A percentile compares a stretch with the other conserved stretches of the same genome.
Conservation (phyloP, 306 rosid genomes). For the Cotoneaster glaucophyllus region DNA sequence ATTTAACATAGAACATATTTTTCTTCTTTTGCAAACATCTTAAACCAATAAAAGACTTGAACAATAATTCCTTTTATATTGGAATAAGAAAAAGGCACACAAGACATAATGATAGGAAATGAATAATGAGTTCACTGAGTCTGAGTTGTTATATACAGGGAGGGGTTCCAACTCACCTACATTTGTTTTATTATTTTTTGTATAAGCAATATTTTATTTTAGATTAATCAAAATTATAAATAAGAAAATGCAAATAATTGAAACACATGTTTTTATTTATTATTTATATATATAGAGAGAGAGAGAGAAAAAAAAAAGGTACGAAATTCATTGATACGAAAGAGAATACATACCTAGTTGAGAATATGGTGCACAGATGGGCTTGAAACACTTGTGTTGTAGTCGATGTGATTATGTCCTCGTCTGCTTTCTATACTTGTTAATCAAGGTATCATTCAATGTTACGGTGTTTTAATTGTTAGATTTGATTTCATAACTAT, state of each 20-base stretch:
- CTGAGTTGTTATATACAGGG: neutral
- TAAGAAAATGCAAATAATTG: too few species aligned
- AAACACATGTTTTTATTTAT: too few species aligned
- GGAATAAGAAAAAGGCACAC: neutral
- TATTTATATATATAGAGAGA: too few species aligned
- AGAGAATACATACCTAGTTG: too few species aligned
- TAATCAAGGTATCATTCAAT: too few species aligned
- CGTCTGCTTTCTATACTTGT: neutral
- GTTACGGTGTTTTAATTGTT: too few species aligned
- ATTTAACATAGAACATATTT: neutral
- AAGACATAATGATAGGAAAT: neutral
- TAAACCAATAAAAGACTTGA: neutral
- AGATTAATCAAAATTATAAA: too few species aligned
- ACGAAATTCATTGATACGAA: too few species aligned
- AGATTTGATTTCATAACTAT: too few species aligned
- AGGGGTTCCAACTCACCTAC: neutral
- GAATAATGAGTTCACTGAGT: neutral
- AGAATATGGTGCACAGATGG: too few species aligned
- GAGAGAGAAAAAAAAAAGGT: too few species aligned
- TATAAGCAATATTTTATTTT: neutral
- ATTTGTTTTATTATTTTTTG: too few species aligned
- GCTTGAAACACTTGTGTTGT: neutral
- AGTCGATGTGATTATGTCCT: neutral
- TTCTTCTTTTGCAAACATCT: conserved; percentile 10
- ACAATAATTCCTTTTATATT: neutral